phyloP scores from a whole-genome alignment of 2,329 filamentous ascomycete genomes.

The Parafenestella ontariensis region DNA sequence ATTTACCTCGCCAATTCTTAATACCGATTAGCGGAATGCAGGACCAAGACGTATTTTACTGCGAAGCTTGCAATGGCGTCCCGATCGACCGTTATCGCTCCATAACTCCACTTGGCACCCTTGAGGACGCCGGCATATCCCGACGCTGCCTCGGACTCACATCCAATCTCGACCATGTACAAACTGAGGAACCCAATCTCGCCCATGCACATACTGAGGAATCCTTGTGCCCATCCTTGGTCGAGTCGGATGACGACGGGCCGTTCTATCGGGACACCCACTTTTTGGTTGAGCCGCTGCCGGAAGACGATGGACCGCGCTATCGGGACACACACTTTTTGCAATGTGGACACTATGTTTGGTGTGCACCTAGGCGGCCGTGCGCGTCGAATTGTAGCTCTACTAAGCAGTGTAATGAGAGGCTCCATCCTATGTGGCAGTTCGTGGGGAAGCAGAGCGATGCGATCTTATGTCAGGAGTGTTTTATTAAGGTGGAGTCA shows the following conservation, averaged over 20 bases:
- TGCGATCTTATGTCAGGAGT: conserved; percentile 21
- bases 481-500: conserved; percentile 13
- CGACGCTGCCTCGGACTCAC: conserved; percentile 19
- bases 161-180: neutral
- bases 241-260: neutral
- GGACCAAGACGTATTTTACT: conserved; percentile 15
- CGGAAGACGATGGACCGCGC: too few relatives aligned
- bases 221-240: conserved; percentile 9
- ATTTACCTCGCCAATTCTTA: neutral
- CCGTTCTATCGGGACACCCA: conserved; percentile 1
- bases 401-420: neutral
- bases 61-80: conserved; percentile 22
- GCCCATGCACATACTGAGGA: too few relatives aligned
- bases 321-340: conserved; percentile 14
- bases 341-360: conserved; percentile 23
- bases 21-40: conserved; percentile 1
- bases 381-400: conserved; percentile 21
- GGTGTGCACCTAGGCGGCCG: neutral
- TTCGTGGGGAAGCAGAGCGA: conserved; percentile 2
- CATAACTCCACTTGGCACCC: conserved; percentile 2
- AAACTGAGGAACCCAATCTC: too few relatives aligned
- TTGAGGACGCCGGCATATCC: too few relatives aligned
- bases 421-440: too few relatives aligned
- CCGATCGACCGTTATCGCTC: conserved; percentile 16
- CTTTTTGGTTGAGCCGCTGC: too few relatives aligned